Evolutionary conservation across 345 rosid genomes (phyloP).

Genomic region (Turritis glabra): DNA sequence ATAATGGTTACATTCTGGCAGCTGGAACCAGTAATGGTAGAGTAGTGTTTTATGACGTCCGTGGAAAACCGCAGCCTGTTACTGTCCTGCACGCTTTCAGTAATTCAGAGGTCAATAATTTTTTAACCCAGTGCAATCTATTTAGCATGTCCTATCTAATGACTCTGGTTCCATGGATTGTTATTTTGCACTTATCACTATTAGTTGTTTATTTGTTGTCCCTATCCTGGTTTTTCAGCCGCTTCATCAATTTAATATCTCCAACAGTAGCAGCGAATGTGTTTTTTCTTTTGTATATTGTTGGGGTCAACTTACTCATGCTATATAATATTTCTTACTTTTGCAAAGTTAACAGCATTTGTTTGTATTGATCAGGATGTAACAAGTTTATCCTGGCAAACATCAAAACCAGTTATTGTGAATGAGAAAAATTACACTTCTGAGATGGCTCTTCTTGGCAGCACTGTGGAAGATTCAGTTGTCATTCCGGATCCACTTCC

Average conservation of each 20-base stretch:
- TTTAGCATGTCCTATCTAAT: background rate
- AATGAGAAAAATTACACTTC: conserved; percentile 76
- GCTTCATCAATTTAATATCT: conserved; percentile 13
- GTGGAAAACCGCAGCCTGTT: conserved; percentile 86
- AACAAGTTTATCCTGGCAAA: conserved; percentile 96
- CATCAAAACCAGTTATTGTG: conserved; percentile 81
- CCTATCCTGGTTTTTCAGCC: background rate
- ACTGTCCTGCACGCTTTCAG: conserved; percentile 88
- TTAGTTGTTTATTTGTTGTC: background rate
- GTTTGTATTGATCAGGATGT: conserved; percentile 62
- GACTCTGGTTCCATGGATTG: conserved; percentile 2
- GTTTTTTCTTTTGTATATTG: conserved; percentile 2
- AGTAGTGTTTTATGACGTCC: conserved; percentile 91
- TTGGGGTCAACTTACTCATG: background rate
- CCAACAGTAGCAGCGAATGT: background rate
- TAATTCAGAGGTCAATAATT: conserved; percentile 74
- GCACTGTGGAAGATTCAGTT: conserved; percentile 79
- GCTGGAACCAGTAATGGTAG: conserved; percentile 94
- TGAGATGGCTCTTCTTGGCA: conserved; percentile 94
- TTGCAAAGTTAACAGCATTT: conserved; percentile 2
- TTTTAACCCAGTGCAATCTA: conserved; percentile 12
- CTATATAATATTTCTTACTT: background rate
- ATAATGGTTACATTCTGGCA: conserved; percentile 87
- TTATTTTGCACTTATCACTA: background rate
- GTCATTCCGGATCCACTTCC: conserved; percentile 99